Evolutionary conservation across 768 basidiomycete genomes (phyloP), one percentile per base, ranked within the genome.

Genomic region (Naganishia onofrii): DNA sequence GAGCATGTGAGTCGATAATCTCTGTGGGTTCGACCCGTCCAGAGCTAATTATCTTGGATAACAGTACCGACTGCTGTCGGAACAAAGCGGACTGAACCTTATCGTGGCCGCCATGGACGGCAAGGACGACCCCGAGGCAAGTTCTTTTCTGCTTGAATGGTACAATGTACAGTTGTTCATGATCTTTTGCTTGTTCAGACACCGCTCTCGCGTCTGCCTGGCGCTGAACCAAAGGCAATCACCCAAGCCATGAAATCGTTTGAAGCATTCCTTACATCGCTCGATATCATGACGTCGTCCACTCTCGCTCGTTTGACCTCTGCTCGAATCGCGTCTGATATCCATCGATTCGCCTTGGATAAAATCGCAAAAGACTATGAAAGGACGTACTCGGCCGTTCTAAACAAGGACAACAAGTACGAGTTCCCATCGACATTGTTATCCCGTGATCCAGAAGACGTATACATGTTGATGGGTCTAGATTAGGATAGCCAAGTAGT

Each of bases 391-490:
- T 88, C 88, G 55, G 87, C 88, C 67, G 90, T 97, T 19, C 85
- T 86, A 76, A 87, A 86, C 66, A 85, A 87, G 51, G 85, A 86
- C 79, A 92, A 92, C 72, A 85, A 84, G 79, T 99, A 97, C 76
- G 93, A 97, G 82, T 94, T 93, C n/a, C 90, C 88, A 19, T 85
- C 88, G 70, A 93, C 93, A 26, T 78, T 95, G 69, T 81, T 95
- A 46, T 90, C 92, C 17, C 87, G 89, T 32, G 74, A 72, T 10
- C 75, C 71, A 54, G 78, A 76, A n/a, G 78, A 80, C 66, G 78
- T 80, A 12, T 60, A 48, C 32, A 68, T 66, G 55, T 53, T 72
- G 32, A 26, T 72, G 46, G 71, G 71, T n/a, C 64, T 69, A 48
- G 70, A 68, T 19, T 34, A 42, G 57, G 32, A 12, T 23, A 23